Evolutionary conservation across 805 yeast genomes (phyloP).

Genomic region (Wickerhamiella hasegawae): DNA sequence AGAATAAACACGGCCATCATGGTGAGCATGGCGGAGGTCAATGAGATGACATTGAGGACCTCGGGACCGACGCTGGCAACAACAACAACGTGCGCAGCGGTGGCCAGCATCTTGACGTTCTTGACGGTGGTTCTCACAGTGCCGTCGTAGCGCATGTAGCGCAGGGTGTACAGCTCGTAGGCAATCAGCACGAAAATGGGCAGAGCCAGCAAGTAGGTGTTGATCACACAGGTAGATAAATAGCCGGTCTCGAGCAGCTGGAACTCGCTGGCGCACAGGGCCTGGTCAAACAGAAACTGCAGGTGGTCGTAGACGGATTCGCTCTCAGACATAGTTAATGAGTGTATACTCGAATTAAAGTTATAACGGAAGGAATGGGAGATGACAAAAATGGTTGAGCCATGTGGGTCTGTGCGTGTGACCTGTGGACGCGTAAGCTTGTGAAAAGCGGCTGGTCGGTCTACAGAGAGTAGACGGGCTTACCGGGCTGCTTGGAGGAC

Average conservation of each 20-base stretch:
- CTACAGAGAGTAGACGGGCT: no score
- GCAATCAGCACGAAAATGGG: slow-evolving; percentile 8
- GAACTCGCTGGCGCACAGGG: slow-evolving; percentile 13
- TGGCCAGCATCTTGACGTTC: slow-evolving; percentile 11
- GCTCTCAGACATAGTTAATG: no score
- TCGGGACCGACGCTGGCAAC: slow-evolving; percentile 9
- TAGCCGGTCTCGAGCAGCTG: slow-evolving; percentile 13
- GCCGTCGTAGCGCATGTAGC: slow-evolving; percentile 5
- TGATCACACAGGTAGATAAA: slow-evolving; percentile 12
- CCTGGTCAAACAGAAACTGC: slow-evolving; percentile 3
- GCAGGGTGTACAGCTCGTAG: not conserved
- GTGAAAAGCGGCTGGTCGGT: no score
- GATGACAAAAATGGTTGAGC: no score
- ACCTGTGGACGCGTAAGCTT: no score
- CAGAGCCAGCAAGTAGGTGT: slow-evolving; percentile 14
- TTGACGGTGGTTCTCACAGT: slow-evolving; percentile 8
- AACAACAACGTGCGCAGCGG: slow-evolving; percentile 8
- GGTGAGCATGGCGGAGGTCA: slow-evolving; percentile 6
- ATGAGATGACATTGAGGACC: slow-evolving; percentile 13
- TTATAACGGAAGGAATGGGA: no score
- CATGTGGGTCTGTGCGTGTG: no score
- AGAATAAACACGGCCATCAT: slow-evolving; percentile 11
- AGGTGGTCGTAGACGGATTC: no score
- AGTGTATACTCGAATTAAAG: no score
- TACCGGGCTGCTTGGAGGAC: no score